Evolutionary conservation across 371 early-diverging fungal genomes (phyloP), one percentile per base, ranked within the genome.

Genomic region (Apophysomyces variabilis): DNA sequence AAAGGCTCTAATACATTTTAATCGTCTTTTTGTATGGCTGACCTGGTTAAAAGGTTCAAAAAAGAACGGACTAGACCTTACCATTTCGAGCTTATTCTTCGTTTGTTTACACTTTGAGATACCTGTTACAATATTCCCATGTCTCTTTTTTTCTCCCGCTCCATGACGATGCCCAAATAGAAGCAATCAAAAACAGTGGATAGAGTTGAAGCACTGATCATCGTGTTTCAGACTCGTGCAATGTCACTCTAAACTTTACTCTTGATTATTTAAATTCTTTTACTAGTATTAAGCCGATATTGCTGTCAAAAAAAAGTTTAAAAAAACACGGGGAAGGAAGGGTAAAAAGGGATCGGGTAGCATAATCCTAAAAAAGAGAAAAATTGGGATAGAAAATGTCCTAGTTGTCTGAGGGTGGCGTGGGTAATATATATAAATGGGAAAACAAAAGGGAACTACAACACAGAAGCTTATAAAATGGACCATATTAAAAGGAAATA

Each of bases 111-210:
- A 26, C 21, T 26, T 8, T 21, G 21, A 50, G 54, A 21, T n/a
- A 50, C 54, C 54, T 50, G 54, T 21, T 50, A 50, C 54, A 50
- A 50, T 16, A 50, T 50, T 50, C 54, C 54, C 54, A 50, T 50
- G 54, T 50, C 54, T 47, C n/a, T 50, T 13, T 50, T 50, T 3
- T 26, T 26, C 2, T 26, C 32, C 32, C 32, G 11, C 54, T 26
- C 54, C 54, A 50, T 50, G 21, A 16, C 54, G 21, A 50, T 1
- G 32, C 21, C 21, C 54, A 50, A 21, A 21, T 50, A 21, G 16
- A 50, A 50, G 54, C 54, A 50, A 50, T 21, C 54, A 16, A 26
- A 26, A 11, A 21, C 54, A 5, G 21, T 50, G 21, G 54, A 50
- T 50, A 50, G 54, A 7, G 54, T 21, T 50, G 8, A 7, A 50